Evolutionary conservation across 1,139 yeast species (phyloP), one percentile per base, ranked within the genome.

Genomic region (Candida smagusa): DNA sequence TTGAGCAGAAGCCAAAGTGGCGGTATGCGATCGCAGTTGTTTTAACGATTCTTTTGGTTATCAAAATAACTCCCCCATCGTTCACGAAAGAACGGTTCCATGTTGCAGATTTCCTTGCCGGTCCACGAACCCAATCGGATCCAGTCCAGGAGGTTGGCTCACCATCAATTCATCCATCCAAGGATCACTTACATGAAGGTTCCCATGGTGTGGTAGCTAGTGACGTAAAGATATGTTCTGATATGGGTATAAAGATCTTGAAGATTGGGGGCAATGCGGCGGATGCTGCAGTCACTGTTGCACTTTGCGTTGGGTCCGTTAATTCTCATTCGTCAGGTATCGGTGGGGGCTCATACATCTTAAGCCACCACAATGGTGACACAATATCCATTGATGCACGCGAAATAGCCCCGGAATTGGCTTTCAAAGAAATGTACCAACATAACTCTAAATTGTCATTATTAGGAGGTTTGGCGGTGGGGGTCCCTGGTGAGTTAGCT

Each of bases 201-300:
- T 11, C 41, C 5, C 54, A 69, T 16, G 90, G 84, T 9, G 92
- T 90, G 54, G 89, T 88, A 7, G 79, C 90, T 7, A 73, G 85
- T 36, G 96, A 89, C 55, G 77, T 84, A 1, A 82, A 81, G 9
- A 42, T 68, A 6, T 89, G 97, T 56, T 84, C 94, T 2, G 58
- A 72, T 21, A 60, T 87, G 68, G 95, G 94, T 2, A 71, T 72
- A 4, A 63, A 72, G 3, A 79, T 88, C 13, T 60, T 88, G 13
- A 51, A 62, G 27, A 74, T 74, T 12, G 92, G 92, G 2, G 84
- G 84, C 36, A 69, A 68, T 43, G 97, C 97, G 1, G 96, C 95
- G 0, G 97, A 92, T 56, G 95, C 97, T 0, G 88, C 96, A 0
- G 82, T 92, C 2, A 84, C 96, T 0, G 86, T 87, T 12, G 88